Evolutionary conservation across 1,284 basidiomycete genomes (phyloP).

Genomic region (Inonotus hispidus): DNA sequence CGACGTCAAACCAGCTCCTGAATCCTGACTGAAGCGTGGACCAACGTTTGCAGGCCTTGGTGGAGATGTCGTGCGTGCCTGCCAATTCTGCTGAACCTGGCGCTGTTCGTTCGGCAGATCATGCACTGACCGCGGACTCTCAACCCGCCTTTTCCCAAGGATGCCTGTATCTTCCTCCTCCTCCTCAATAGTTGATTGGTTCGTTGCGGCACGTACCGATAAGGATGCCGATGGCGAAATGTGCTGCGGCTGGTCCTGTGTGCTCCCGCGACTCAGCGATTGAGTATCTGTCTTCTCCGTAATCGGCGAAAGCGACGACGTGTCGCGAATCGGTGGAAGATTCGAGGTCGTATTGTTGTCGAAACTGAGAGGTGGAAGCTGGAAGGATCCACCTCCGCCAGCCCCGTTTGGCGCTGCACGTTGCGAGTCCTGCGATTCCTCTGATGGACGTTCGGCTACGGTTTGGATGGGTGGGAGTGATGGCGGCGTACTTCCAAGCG

Average conservation of each 20-base stretch:
- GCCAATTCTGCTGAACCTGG: background rate
- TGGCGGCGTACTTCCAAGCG: conserved; percentile 2
- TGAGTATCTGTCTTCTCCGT: conserved; percentile 15
- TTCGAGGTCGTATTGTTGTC: conserved; percentile 26
- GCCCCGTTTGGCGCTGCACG: background rate
- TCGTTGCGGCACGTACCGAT: background rate
- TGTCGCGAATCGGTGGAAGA: conserved; percentile 23
- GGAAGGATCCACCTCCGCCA: conserved; percentile 17
- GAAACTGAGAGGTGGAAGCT: conserved; percentile 32
- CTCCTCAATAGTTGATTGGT: conserved; percentile 9
- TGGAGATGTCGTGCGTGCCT: background rate
- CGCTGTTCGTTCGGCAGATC: conserved; percentile 2
- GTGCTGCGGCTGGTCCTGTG: conserved; percentile 6
- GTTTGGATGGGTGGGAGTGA: conserved; percentile 14
- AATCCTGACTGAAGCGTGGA: conserved; percentile 6
- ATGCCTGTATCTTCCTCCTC: background rate
- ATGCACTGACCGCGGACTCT: conserved; percentile 9
- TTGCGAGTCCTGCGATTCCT: conserved; percentile 17
- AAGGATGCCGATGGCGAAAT: background rate
- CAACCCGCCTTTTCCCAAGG: background rate
- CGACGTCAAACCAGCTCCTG: background rate
- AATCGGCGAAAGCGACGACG: conserved; percentile 22
- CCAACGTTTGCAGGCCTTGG: background rate
- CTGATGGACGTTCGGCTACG: conserved; percentile 13
- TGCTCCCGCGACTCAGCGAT: conserved; percentile 9